Percentiles rank a stretch among this genome's conserved stretches.
Conservation (phyloP, 805 yeast genomes). For the Ogataea henricii region DNA sequence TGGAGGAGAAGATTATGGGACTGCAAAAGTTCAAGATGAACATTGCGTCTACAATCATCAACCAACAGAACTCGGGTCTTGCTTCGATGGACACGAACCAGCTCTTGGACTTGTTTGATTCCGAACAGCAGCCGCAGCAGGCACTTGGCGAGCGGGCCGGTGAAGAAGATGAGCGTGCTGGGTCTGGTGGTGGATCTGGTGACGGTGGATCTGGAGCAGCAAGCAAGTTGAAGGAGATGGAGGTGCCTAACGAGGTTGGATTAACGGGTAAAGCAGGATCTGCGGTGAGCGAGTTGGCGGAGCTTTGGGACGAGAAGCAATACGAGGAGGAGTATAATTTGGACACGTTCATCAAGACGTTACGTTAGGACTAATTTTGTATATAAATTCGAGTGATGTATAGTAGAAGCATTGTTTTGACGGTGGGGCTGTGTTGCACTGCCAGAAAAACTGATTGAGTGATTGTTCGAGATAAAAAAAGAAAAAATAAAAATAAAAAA, state of each 20-base stretch:
- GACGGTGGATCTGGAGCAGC: no score
- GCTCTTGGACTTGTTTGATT: constrained; percentile 83
- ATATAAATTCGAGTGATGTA: constrained; percentile 8
- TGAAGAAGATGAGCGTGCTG: constrained; percentile 23
- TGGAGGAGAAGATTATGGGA: constrained; percentile 98
- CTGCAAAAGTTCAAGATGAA: constrained; percentile 96
- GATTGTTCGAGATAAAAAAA: no score
- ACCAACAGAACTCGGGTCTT: constrained; percentile 95
- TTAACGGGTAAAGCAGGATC: constrained; percentile 83
- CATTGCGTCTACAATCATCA: constrained; percentile 92
- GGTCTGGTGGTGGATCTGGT: constrained; percentile 22
- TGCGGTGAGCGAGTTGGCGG: constrained; percentile 85
- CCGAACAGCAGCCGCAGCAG: constrained; percentile 48
- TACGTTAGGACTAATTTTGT: constrained; percentile 31
- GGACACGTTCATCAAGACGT: constrained; percentile 85
- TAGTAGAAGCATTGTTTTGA: background rate
- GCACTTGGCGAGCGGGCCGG: constrained; percentile 29
- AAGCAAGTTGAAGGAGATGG: constrained; percentile 27
- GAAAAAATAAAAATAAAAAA: no score
- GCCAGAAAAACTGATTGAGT: no score
- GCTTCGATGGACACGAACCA: constrained; percentile 97
- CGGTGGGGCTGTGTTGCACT: no score
- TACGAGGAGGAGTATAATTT: constrained; percentile 96
- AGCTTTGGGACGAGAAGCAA: constrained; percentile 94
- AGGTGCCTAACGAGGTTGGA: constrained; percentile 63